Base-by-base conservation (phyloP, 2,329 filamentous ascomycete genomes). In the Pezicula carpinea region DNA sequence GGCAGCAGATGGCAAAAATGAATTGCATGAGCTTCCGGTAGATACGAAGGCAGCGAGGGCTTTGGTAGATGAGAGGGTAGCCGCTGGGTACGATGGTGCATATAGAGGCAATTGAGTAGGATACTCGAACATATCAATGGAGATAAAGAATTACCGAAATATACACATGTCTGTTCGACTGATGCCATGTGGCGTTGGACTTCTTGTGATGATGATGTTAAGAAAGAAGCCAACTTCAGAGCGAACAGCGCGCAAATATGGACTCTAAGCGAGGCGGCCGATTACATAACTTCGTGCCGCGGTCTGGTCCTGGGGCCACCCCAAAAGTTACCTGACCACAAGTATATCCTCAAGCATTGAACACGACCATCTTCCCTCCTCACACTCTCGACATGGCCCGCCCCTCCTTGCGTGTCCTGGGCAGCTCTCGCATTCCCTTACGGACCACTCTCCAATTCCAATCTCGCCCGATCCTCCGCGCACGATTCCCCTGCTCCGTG, bases 401-500 rank as follows among this genome's bases (percentile, higher is more conserved):
- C n/a, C 23, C 46, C 18, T 53, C 48, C 21, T 33, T 56, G 47
- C 53, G 50, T 26, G 29, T 53, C 6, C 43, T 53, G 38, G 53
- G 54, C 46, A 48, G 22, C 31, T 49, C 45, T 15, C 44, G 44
- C 44, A 23, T 39, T 2, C 51, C 46, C 18, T 31, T 47, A 19
- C 47, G 45, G 13, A 45, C 42, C 18, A 21, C 50, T 6, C 29
- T 49, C 13, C 38, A 50, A 14, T 36, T 54, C 8, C 49, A 48
- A 33, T 48, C 48, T 4, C 48, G 53, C 6, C 53, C 54, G 46
- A 44, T 49, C 31, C n/a, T 44, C 31, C 45, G 23, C 11, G 23
- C 52, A 22, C 38, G 31, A 21, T 18, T 38, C 4, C 21, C 46
- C 17, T 31, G 7, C 23, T 26, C 23, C 23, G 23, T 50, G 15